Evolutionary conservation across 2,329 filamentous ascomycete genomes (phyloP), one percentile per base, ranked within the genome.

Genomic region (Xylaria sp.): DNA sequence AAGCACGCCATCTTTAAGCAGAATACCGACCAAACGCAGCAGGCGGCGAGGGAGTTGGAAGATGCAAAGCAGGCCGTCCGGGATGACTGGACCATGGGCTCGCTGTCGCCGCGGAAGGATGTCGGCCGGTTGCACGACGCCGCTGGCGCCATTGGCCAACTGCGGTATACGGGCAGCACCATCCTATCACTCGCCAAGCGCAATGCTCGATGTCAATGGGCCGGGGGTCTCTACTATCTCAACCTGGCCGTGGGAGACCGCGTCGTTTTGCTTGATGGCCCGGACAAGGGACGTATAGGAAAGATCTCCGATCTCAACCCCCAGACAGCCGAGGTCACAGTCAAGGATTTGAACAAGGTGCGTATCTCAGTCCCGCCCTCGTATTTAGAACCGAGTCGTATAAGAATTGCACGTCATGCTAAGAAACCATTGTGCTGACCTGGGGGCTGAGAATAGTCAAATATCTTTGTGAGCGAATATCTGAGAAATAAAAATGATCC

Each of bases 211-310:
- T 80, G 82, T 63, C 73, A 76, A 63, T 89, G 87, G 87, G 85
- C 85, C n/a, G 86, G 87, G 52, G 84, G 84, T 41, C 72, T 80
- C 36, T 82, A 83, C 72, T 85, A 85, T 78, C 83, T 92, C 69
- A 91, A 89, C 72, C 82, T 94, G 66, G 86, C 85, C 28, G 76
- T 81, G 4, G 89, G 90, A 7, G 96, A 98, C 80, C 87, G 96
- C 67, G 94, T 97, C 36, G 92, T 95, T 61, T 82, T 98, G 66
- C 81, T 93, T 62, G 88, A 91, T 68, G 94, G 95, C 9, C 86
- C 86, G 41, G 92, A 96, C 76, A 91, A 90, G 82, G 94, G 94
- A 75, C 93, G 91, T 82, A 96, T 99, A 80, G 92, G 93, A 59
- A 82, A 83, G n/a, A 87, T 98, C 52, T 79, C 78, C 67, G 78